Conservation (phyloP, 1,284 basidiomycete genomes). For the Ceratorhiza oryzae-sativae region DNA sequence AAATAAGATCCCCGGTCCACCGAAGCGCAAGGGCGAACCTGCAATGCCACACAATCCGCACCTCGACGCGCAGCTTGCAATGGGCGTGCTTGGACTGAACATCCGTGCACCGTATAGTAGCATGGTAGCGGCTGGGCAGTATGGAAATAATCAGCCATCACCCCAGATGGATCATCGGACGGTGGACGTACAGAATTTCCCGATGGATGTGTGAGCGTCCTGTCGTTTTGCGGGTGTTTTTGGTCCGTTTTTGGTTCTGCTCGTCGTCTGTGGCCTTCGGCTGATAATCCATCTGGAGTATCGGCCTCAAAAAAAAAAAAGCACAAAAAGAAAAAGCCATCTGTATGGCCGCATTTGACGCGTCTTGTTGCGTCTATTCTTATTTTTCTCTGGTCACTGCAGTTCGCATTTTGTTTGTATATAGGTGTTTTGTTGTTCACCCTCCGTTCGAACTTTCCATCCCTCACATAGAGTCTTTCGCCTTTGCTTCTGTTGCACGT, state of each 20-base stretch:
- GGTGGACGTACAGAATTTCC: constrained; percentile 37
- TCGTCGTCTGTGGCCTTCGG: neutral
- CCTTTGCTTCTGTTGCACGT: neutral
- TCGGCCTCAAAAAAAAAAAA: neutral
- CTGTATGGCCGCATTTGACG: constrained; percentile 18
- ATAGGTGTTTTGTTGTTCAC: neutral
- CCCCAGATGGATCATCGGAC: constrained; percentile 21
- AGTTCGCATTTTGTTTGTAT: neutral
- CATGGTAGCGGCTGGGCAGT: neutral
- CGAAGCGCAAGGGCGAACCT: constrained; percentile 33
- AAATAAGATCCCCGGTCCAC: constrained; percentile 37
- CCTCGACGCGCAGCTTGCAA: constrained; percentile 31
- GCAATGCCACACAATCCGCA: constrained; percentile 10
- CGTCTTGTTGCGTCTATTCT: constrained; percentile 7
- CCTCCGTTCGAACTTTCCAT: neutral
- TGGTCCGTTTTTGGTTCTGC: no score
- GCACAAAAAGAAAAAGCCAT: constrained; percentile 10
- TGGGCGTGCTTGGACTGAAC: constrained; percentile 34
- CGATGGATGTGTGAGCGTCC: constrained; percentile 24
- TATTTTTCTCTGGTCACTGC: constrained; percentile 11
- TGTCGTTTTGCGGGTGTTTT: no score
- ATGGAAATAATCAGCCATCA: neutral
- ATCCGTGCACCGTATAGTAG: constrained; percentile 11
- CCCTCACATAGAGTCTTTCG: neutral
- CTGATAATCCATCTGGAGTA: no score